A percentile compares a stretch with the other conserved stretches of the same genome.
Conservation (phyloP, 164 flowering plant genomes). For the Sedum album region DNA sequence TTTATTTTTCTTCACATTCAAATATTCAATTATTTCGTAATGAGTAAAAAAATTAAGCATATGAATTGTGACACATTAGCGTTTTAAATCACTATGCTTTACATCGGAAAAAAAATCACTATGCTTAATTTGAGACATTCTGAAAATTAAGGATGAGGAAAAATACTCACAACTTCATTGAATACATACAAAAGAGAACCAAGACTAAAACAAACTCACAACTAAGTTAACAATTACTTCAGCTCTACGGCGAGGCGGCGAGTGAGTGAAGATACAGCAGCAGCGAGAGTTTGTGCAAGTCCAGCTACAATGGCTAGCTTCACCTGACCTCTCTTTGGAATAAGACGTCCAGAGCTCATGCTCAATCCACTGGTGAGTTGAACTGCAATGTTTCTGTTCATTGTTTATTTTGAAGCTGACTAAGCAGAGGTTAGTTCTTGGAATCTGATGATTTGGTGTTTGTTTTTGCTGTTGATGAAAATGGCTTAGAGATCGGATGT, state of each 20-base stretch:
- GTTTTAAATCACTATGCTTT: too few relatives aligned
- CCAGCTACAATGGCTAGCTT: slow-evolving; percentile 21
- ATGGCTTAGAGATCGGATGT: neutral
- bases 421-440: neutral
- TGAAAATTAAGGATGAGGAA: neutral
- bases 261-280: slow-evolving; percentile 15
- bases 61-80: too few relatives aligned
- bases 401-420: neutral
- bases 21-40: too few relatives aligned
- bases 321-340: slow-evolving; percentile 30
- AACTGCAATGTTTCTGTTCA: neutral
- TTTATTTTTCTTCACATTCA: too few relatives aligned
- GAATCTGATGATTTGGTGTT: neutral
- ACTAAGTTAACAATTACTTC: neutral
- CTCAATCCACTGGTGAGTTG: neutral
- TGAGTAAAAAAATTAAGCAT: too few relatives aligned
- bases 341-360: slow-evolving; percentile 15
- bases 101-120: too few relatives aligned
- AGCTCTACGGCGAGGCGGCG: neutral
- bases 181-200: neutral
- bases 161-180: neutral
- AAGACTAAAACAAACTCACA: neutral
- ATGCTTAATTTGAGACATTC: neutral
- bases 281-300: slow-evolving; percentile 21
- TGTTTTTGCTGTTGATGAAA: neutral